These are phyloP conservation scores for Myotisia sp. DNA, from an alignment of 2,329 filamentous ascomycete species.

Conservation along the genomic window DNA sequence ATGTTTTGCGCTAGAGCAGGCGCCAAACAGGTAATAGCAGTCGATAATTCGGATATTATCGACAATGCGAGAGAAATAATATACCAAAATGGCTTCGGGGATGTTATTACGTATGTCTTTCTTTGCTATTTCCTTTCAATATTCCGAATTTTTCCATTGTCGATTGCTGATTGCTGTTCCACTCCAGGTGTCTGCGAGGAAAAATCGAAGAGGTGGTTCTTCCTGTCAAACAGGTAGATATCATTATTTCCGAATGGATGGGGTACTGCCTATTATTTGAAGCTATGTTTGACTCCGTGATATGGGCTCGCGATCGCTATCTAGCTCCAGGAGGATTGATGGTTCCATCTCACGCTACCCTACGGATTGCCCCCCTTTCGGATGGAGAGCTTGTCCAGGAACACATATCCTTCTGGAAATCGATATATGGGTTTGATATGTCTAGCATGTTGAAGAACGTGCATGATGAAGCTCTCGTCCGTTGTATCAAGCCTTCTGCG, in stretches of 20 bases:
- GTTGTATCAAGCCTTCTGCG: constrained; percentile 48
- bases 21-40: constrained; percentile 71
- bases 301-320: constrained; percentile 78
- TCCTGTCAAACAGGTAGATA: constrained; percentile 69
- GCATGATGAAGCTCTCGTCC: constrained; percentile 66
- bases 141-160: background rate
- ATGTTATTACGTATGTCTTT: constrained; percentile 48
- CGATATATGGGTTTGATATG: constrained; percentile 94
- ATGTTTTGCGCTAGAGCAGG: constrained; percentile 92
- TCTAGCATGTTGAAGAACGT: constrained; percentile 72
- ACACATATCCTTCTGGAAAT: constrained; percentile 71
- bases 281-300: constrained; percentile 85
- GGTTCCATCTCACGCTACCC: constrained; percentile 70
- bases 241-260: constrained; percentile 98
- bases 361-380: constrained; percentile 67
- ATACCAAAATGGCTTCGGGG: constrained; percentile 60
- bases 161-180: too few relatives aligned
- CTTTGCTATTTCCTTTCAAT: background rate
- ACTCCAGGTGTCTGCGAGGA: constrained; percentile 52
- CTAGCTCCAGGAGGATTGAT: constrained; percentile 66
- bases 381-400: constrained; percentile 66
- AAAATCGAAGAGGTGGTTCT: constrained; percentile 76
- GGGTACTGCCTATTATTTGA: constrained; percentile 88
- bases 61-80: constrained; percentile 74
- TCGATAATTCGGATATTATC: constrained; percentile 86